Evolutionary conservation across 139 green algal species (phyloP), one percentile per base, ranked within the genome.

Genomic region (Chloropicon primus): DNA sequence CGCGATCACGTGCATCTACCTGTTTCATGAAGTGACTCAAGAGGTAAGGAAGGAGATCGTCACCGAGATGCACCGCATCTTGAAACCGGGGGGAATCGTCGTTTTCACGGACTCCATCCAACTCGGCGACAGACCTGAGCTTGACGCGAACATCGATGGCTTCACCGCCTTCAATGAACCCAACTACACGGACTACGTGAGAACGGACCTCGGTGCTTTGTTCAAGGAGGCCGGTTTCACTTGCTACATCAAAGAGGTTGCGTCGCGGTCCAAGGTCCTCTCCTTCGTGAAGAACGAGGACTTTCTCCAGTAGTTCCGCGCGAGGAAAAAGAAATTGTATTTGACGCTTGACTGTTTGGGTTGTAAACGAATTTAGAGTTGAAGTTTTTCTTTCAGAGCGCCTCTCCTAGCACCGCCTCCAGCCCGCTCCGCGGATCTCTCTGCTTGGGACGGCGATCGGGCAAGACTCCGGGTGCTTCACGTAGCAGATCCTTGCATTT

Each of bases 21-120:
- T 94, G 2, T 94, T 96, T 84, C 92, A 97, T 79, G 92, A 97
- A 86, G 82, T 97, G 82, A 91, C 92, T 1, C 72, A 78, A 21
- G 74, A 84, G 1, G 82, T 84, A 17, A 83, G 87, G 0, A 27
- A 73, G 0, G 72, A 76, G 23, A 87, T 82, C 1, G 83, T 77
- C 0, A 22, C 26, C 22, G 92, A 97, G 85, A 89, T 92, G 80
- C 85, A 80, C n/a, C 86, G 92, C 27, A 88, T 97, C 75, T 79
- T 96, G 24, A 89, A 87, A 79, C 91, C 91, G 0, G 91, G 91
- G 0, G 91, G 91, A 28, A 27, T 94, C 1, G 27, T 89, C 2
- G 54, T 92, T 0, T 27, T 92, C 0, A 89, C 84, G 1, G 87
- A 91, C 74, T 82, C 72, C 2, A 54, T 73, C 1, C 41, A 62